A percentile compares a stretch with the other conserved stretches of the same genome.
Evolutionary conservation across 1,284 basidiomycete genomes (phyloP).

Genomic region (Marasmius oreades): DNA sequence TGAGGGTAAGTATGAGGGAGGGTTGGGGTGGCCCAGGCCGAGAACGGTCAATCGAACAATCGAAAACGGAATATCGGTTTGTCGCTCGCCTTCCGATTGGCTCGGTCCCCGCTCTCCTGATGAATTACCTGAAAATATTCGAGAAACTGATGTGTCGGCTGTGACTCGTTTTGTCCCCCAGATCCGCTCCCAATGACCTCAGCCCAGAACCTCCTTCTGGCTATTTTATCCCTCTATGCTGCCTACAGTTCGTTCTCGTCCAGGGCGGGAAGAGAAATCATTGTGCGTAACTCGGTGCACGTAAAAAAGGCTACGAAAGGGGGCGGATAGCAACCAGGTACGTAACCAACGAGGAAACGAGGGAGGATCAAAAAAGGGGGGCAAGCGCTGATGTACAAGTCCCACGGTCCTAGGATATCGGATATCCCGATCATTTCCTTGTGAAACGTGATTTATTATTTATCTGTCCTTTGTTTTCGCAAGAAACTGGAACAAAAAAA

Average conservation of each 20-base stretch:
- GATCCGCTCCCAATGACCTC: background rate
- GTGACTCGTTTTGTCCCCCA: background rate
- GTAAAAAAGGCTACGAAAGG: conserved; percentile 32
- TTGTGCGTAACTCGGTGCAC: conserved; percentile 27
- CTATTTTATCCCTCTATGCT: background rate
- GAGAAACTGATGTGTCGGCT: background rate
- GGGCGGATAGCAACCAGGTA: conserved; percentile 44
- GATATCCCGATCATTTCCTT: background rate
- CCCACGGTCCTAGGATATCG: background rate
- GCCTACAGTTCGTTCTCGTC: background rate
- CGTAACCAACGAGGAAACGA: conserved; percentile 25
- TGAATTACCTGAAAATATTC: background rate
- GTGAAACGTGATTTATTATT: background rate
- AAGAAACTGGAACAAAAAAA: no score
- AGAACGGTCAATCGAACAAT: background rate
- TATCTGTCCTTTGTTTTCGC: background rate
- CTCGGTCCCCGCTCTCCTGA: background rate
- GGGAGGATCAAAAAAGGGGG: conserved; percentile 15
- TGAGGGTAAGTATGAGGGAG: background rate
- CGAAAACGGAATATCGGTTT: background rate
- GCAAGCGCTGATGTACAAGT: conserved; percentile 10
- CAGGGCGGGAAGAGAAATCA: background rate
- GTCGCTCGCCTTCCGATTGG: background rate
- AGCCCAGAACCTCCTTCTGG: no score
- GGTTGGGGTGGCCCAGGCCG: background rate